Conservation (phyloP, 176 grass and related monocot genomes). For the Aegilops umbellulata region DNA sequence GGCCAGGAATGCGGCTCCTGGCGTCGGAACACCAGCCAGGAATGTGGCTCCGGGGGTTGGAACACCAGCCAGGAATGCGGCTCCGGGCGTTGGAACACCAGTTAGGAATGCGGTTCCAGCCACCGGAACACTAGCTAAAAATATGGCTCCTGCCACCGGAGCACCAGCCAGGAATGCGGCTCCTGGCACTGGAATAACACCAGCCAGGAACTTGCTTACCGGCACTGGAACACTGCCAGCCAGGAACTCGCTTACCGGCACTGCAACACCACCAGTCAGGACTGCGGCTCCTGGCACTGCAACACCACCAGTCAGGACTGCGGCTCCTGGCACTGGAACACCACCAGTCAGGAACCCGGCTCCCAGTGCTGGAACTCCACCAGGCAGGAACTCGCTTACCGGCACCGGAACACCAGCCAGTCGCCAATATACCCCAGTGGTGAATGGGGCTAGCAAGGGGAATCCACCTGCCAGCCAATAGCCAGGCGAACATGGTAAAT, state of each 20-base stretch:
- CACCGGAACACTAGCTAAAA: not conserved
- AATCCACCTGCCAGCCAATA: slow-evolving; percentile 30
- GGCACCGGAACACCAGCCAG: not conserved
- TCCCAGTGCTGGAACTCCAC: not conserved
- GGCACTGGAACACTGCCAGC: not conserved
- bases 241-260: not conserved
- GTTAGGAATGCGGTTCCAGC: not conserved
- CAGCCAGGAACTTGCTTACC: not conserved
- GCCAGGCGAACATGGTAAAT: slow-evolving; percentile 25
- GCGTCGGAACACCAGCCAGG: too few species aligned
- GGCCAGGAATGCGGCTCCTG: not conserved
- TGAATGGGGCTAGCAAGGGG: not conserved
- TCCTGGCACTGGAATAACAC: not conserved
- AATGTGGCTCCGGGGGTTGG: too few species aligned
- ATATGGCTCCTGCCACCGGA: not conserved
- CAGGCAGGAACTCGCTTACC: not conserved
- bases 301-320: not conserved
- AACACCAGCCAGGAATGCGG: too few species aligned
- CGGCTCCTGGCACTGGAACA: not conserved
- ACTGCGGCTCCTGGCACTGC: not conserved
- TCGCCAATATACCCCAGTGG: not conserved
- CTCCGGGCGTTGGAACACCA: not conserved
- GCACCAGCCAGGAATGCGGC: not conserved
- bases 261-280: not conserved
- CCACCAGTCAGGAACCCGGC: not conserved